These are phyloP conservation scores for Penicillium sp. DNA, from an alignment of 2,329 filamentous ascomycete genomes.

Conservation along the genomic window DNA sequence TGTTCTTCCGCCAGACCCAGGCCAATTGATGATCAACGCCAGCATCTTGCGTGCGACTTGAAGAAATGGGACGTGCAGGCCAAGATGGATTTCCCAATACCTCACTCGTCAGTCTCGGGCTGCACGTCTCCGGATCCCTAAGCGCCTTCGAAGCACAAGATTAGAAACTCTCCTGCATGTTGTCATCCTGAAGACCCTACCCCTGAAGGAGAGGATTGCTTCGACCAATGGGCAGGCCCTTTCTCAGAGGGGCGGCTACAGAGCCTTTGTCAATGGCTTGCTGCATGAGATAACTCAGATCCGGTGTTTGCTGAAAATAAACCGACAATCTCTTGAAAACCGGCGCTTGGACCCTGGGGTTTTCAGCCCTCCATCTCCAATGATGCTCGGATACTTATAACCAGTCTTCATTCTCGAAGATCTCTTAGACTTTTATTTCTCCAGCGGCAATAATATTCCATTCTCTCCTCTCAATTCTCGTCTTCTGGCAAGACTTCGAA, in stretches of 20 bases:
- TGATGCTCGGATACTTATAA: conserved; percentile 7
- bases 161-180: conserved; percentile 16
- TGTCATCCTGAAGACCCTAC: conserved; percentile 7
- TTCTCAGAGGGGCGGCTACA: conserved; percentile 15
- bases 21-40: conserved; percentile 5
- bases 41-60: conserved; percentile 2
- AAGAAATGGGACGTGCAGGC: conserved; percentile 1
- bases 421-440: background rate
- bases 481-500: conserved; percentile 21
- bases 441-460: background rate
- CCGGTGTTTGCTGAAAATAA: conserved; percentile 12
- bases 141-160: conserved; percentile 13
- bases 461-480: conserved; percentile 8
- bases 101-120: conserved; percentile 1
- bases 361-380: background rate
- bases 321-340: conserved; percentile 14
- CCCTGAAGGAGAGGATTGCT: conserved; percentile 2
- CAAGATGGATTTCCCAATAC: background rate
- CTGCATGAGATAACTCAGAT: conserved; percentile 11
- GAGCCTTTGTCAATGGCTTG: conserved; percentile 13
- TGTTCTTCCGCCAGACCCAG: background rate
- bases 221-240: conserved; percentile 1
- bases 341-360: background rate
- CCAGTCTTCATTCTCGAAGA: background rate
- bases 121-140: conserved; percentile 10